These are phyloP conservation scores for Candida albicans DNA, from an alignment of 1,139 yeast species.

Conservation along the genomic window DNA sequence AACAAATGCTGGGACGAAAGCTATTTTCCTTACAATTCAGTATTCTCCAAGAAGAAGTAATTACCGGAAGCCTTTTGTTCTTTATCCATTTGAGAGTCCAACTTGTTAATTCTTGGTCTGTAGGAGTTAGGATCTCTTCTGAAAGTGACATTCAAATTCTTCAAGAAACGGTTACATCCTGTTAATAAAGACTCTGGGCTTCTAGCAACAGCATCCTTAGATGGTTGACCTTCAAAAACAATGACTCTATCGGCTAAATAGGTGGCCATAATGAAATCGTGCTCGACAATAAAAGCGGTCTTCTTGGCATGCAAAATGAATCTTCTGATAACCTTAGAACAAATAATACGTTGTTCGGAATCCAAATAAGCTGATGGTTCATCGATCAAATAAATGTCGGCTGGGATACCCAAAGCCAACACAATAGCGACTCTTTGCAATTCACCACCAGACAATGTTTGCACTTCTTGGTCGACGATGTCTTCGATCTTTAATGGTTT, in stretches of 20 bases:
- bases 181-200: slow-evolving; percentile 90
- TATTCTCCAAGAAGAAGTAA: slow-evolving; percentile 87
- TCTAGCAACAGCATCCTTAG: slow-evolving; percentile 77
- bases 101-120: slow-evolving; percentile 97
- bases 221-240: slow-evolving; percentile 95
- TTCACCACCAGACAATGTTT: slow-evolving; percentile 98
- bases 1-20: slow-evolving; percentile 6
- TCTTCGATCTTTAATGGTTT: slow-evolving; percentile 93
- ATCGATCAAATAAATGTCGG: slow-evolving; percentile 94
- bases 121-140: slow-evolving; percentile 98
- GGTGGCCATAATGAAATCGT: slow-evolving; percentile 99
- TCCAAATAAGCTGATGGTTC: slow-evolving; percentile 98
- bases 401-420: slow-evolving; percentile 88
- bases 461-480: slow-evolving; percentile 96
- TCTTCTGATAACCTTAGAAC: slow-evolving; percentile 97
- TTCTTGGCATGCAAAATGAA: slow-evolving; percentile 94
- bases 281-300: slow-evolving; percentile 98
- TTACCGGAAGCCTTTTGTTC: slow-evolving; percentile 91
- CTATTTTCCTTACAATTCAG: slow-evolving; percentile 25
- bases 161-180: slow-evolving; percentile 95
- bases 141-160: slow-evolving; percentile 95
- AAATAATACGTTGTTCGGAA: slow-evolving; percentile 98
- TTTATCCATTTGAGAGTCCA: slow-evolving; percentile 97
- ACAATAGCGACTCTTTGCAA: slow-evolving; percentile 98
- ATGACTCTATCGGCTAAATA: slow-evolving; percentile 97